Evolutionary conservation across 2,329 filamentous ascomycete species (phyloP).

Genomic region (Talaromyces sp.): DNA sequence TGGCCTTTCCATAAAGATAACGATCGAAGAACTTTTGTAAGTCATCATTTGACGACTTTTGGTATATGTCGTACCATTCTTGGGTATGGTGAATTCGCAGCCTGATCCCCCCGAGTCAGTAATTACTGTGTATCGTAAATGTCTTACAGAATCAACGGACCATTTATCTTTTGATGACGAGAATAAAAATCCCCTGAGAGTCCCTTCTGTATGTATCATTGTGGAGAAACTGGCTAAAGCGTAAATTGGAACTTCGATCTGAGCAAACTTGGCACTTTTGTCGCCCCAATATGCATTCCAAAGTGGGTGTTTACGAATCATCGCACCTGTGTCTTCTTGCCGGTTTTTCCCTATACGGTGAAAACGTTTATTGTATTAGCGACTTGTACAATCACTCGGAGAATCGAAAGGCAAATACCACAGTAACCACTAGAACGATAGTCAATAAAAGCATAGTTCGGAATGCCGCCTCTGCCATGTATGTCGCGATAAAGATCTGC

Average conservation of each 20-base stretch:
- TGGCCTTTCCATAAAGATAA: constrained; percentile 36
- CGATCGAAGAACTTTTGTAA: constrained; percentile 36
- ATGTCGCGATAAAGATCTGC: constrained; percentile 15
- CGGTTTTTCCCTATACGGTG: not conserved
- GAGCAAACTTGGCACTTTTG: constrained; percentile 15
- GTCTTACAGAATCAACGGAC: constrained; percentile 6
- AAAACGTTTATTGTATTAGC: no score
- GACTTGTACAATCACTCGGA: no score
- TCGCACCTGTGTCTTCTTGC: constrained; percentile 11
- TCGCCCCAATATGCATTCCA: constrained; percentile 19
- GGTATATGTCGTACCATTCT: constrained; percentile 26
- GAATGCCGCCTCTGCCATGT: constrained; percentile 15
- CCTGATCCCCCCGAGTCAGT: not conserved
- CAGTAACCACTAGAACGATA: not conserved
- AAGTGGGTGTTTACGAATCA: constrained; percentile 14
- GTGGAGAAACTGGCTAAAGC: constrained; percentile 19
- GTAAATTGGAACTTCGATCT: constrained; percentile 19
- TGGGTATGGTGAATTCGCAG: constrained; percentile 18
- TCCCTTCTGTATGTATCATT: constrained; percentile 16
- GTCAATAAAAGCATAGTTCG: constrained; percentile 12
- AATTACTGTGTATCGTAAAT: not conserved
- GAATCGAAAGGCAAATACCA: not conserved
- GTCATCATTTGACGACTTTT: constrained; percentile 14
- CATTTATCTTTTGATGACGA: constrained; percentile 15
- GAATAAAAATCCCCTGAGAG: constrained; percentile 15